Conservation (phyloP, 2,329 filamentous ascomycete genomes). For the Fusarium sp. region DNA sequence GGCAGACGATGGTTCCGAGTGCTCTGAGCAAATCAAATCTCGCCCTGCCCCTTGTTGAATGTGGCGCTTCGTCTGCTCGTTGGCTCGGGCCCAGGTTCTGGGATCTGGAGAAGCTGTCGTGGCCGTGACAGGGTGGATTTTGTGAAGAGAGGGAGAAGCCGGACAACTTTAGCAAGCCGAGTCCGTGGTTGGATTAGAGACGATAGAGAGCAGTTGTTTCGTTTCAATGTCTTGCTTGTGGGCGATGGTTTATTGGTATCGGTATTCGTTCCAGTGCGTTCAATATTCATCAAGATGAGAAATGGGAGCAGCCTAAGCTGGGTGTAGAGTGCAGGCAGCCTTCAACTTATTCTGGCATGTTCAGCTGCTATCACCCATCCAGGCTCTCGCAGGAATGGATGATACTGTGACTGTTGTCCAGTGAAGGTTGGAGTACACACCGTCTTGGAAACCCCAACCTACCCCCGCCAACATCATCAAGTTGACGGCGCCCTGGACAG, state of each 20-base stretch:
- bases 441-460: constrained; percentile 16
- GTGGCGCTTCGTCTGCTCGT: constrained; percentile 28
- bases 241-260: background rate
- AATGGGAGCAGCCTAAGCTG: constrained; percentile 6
- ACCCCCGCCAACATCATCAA: constrained; percentile 8
- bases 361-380: constrained; percentile 9
- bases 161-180: constrained; percentile 12
- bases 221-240: constrained; percentile 27
- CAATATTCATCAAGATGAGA: background rate
- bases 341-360: constrained; percentile 30
- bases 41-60: constrained; percentile 3
- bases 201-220: constrained; percentile 24
- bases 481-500: constrained; percentile 14
- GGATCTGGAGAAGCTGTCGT: constrained; percentile 7
- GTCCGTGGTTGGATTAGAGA: constrained; percentile 27
- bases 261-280: background rate
- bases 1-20: constrained; percentile 20
- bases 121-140: constrained; percentile 22
- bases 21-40: constrained; percentile 17
- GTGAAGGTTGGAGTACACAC: background rate
- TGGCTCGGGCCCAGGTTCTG: constrained; percentile 20
- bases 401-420: background rate
- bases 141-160: background rate
- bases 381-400: constrained; percentile 31
- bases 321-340: background rate